Evolutionary conservation across 2,329 filamentous ascomycete genomes (phyloP).

Genomic region (Plenodomus lindquistii): DNA sequence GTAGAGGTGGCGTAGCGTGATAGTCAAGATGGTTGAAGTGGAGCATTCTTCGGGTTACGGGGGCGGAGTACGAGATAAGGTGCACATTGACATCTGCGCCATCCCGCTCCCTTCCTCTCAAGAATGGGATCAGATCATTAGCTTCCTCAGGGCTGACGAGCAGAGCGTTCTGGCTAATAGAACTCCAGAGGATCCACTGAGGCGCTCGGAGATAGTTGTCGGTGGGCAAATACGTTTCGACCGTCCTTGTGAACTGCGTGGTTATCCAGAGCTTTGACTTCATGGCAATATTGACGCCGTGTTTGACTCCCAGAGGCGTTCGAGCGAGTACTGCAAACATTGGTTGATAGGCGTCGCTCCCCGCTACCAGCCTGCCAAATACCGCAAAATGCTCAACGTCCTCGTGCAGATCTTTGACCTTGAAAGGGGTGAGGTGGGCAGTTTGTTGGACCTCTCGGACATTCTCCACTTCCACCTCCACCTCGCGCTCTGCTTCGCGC

Average conservation of each 20-base stretch:
- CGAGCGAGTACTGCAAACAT: conserved; percentile 49
- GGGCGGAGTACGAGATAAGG: conserved; percentile 62
- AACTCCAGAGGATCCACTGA: conserved; percentile 65
- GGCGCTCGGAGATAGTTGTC: conserved; percentile 56
- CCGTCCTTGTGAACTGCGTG: conserved; percentile 55
- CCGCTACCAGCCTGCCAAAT: conserved; percentile 50
- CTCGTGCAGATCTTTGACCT: conserved; percentile 53
- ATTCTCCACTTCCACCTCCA: conserved; percentile 62
- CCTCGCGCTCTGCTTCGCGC: conserved; percentile 57
- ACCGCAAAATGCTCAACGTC: conserved; percentile 53
- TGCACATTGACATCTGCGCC: conserved; percentile 34
- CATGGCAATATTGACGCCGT: conserved; percentile 16
- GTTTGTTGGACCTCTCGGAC: conserved; percentile 60
- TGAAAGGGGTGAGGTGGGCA: conserved; percentile 44
- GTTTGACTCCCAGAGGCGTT: conserved; percentile 45
- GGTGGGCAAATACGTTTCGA: conserved; percentile 44
- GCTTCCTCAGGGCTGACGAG: conserved; percentile 67
- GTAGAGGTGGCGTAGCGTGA: conserved; percentile 56
- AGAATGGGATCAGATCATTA: conserved; percentile 55
- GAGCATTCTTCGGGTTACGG: conserved; percentile 63
- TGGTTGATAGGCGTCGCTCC: conserved; percentile 44
- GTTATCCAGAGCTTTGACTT: conserved; percentile 46
- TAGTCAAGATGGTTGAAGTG: conserved; percentile 60
- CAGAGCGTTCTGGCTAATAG: conserved; percentile 53
- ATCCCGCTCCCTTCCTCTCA: conserved; percentile 31